phyloP scores from a whole-genome alignment of 106 monocot species.

The Chionographis japonica region DNA sequence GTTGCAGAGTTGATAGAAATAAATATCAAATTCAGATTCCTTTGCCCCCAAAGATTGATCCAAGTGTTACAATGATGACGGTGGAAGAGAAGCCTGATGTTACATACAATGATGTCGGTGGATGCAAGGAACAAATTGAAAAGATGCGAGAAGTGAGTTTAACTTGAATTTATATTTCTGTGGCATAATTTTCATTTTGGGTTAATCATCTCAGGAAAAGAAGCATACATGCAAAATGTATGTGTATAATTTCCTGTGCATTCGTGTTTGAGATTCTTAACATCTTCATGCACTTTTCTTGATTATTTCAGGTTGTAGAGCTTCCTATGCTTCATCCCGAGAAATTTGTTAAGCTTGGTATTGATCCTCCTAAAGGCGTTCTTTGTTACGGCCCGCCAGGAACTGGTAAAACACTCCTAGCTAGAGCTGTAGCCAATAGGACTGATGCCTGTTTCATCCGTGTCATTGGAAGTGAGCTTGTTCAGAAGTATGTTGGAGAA shows the following conservation, averaged over 20 bases:
- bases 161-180: background rate
- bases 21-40: conserved; percentile 99
- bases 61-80: conserved; percentile 99
- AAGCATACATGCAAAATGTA: too few relatives aligned
- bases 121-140: conserved; percentile 98
- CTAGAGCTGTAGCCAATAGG: conserved; percentile 94
- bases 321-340: conserved; percentile 99
- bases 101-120: conserved; percentile 99
- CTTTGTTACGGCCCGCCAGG: conserved; percentile 98
- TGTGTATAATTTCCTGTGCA: too few relatives aligned
- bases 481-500: conserved; percentile 98
- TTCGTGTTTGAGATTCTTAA: too few relatives aligned
- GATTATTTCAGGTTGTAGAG: conserved; percentile 66
- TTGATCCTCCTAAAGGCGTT: conserved; percentile 97
- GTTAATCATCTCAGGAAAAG: background rate
- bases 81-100: conserved; percentile 99
- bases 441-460: conserved; percentile 98
- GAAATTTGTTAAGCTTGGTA: conserved; percentile 99
- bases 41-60: conserved; percentile 98
- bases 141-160: conserved; percentile 87
- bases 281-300: too few relatives aligned
- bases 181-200: background rate
- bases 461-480: conserved; percentile 97
- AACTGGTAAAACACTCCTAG: conserved; percentile 93
- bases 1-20: conserved; percentile 89